A percentile compares a stretch with the other conserved stretches of the same genome.
Conservation (phyloP, 768 basidiomycete species). For the Mycena epipterygia region DNA sequence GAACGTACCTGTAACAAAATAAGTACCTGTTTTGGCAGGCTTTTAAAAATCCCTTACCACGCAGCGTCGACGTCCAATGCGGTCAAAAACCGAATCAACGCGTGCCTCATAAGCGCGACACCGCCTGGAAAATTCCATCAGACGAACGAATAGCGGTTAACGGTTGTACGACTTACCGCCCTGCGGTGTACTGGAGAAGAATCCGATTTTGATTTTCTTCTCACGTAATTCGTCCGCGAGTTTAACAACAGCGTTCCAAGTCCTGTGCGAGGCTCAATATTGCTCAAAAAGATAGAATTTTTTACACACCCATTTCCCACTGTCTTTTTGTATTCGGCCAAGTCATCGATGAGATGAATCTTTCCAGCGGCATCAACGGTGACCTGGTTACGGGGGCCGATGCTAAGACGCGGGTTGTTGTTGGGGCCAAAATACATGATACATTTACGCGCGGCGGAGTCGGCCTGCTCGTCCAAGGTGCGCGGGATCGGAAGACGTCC, state of each 20-base stretch:
- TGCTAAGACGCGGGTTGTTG: constrained; percentile 87
- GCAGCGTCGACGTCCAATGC: constrained; percentile 85
- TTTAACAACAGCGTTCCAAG: constrained; percentile 87
- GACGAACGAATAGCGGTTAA: constrained; percentile 25
- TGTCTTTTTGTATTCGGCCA: constrained; percentile 82
- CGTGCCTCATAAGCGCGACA: constrained; percentile 98
- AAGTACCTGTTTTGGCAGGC: constrained; percentile 15
- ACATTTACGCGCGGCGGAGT: constrained; percentile 88
- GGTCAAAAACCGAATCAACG: constrained; percentile 87
- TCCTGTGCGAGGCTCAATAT: constrained; percentile 50
- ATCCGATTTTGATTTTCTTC: constrained; percentile 90
- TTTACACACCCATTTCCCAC: constrained; percentile 69
- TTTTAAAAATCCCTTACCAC: constrained; percentile 67
- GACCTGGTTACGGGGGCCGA: constrained; percentile 89
- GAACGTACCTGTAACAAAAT: constrained; percentile 76
- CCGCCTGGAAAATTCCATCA: constrained; percentile 69
- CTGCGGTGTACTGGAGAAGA: constrained; percentile 96
- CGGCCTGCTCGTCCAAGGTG: constrained; percentile 87
- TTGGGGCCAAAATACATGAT: constrained; percentile 86
- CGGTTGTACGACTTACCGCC: constrained; percentile 69
- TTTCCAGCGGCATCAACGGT: constrained; percentile 89
- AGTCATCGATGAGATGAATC: constrained; percentile 87
- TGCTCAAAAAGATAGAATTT: neutral
- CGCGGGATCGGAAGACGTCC: constrained; percentile 80
- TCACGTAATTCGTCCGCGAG: constrained; percentile 88